phyloP scores from a whole-genome alignment of 495 filamentous ascomycete genomes.

The Aspergillus bertholletiae region DNA sequence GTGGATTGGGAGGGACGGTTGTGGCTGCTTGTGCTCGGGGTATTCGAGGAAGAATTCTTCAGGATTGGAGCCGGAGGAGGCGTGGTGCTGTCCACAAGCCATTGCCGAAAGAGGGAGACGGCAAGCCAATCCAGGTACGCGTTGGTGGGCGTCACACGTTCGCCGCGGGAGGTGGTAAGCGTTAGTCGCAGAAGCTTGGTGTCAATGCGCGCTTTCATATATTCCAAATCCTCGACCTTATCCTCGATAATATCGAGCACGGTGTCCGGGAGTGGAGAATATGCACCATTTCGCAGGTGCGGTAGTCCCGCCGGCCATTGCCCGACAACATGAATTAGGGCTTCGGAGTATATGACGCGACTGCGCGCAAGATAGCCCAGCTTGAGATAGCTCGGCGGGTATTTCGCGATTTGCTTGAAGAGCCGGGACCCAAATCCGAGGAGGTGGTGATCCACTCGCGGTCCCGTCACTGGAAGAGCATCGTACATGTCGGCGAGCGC shows the following conservation, averaged over 20 bases:
- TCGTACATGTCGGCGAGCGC: constrained; percentile 88
- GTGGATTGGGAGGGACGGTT: constrained; percentile 16
- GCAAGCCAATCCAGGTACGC: constrained; percentile 86
- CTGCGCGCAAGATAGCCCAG: constrained; percentile 81
- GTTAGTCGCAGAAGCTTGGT: constrained; percentile 75
- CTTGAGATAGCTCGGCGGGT: constrained; percentile 85
- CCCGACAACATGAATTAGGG: constrained; percentile 85
- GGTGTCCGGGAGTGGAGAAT: constrained; percentile 56
- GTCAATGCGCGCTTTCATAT: constrained; percentile 64
- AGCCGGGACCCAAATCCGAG: constrained; percentile 83
- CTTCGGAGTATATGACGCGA: constrained; percentile 85
- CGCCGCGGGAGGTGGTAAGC: constrained; percentile 73
- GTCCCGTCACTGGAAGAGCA: constrained; percentile 79
- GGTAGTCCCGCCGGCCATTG: constrained; percentile 80
- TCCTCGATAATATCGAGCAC: constrained; percentile 88
- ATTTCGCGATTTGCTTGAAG: constrained; percentile 93
- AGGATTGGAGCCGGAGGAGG: constrained; percentile 55
- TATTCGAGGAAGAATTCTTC: constrained; percentile 30
- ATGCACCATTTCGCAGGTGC: constrained; percentile 63
- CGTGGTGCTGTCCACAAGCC: constrained; percentile 83
- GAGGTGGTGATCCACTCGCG: constrained; percentile 88
- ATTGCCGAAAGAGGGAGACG: constrained; percentile 80
- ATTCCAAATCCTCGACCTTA: constrained; percentile 80
- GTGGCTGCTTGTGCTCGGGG: constrained; percentile 20
- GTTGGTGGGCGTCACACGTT: constrained; percentile 72